Evolutionary conservation across 352 stramenopile species (phyloP).

Genomic region (Blastocystis sp.): DNA sequence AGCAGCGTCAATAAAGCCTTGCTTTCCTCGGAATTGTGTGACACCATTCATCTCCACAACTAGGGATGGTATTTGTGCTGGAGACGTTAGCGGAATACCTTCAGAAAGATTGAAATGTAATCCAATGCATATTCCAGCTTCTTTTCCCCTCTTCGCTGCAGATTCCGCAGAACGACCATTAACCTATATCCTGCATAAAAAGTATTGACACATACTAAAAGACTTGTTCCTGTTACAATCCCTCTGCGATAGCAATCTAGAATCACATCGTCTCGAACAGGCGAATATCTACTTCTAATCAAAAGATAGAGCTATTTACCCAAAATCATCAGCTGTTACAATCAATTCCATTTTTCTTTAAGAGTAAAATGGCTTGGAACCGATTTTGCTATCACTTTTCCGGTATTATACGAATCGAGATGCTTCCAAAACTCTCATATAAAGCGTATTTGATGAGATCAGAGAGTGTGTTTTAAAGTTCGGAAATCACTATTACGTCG

Average conservation of each 20-base stretch:
- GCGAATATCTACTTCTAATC: slow-evolving; percentile 50
- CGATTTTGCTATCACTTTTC: too few relatives aligned
- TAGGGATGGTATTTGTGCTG: neutral
- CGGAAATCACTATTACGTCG: too few relatives aligned
- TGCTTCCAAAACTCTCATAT: too few relatives aligned
- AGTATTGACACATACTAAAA: slow-evolving; percentile 1
- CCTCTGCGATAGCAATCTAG: slow-evolving; percentile 39
- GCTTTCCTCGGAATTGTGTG: slow-evolving; percentile 37
- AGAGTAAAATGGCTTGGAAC: neutral
- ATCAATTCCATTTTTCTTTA: slow-evolving; percentile 36
- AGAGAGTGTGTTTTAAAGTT: too few relatives aligned
- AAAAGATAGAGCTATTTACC: neutral
- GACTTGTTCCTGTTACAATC: slow-evolving; percentile 42
- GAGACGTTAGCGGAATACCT: neutral
- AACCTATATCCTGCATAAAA: neutral
- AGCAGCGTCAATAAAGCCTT: slow-evolving; percentile 44
- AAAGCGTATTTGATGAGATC: too few relatives aligned
- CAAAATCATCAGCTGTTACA: slow-evolving; percentile 45
- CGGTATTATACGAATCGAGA: too few relatives aligned
- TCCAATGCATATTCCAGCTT: slow-evolving; percentile 20
- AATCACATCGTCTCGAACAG: slow-evolving; percentile 18
- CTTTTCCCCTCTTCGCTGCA: slow-evolving; percentile 41
- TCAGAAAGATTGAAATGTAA: slow-evolving; percentile 57
- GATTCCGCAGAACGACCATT: slow-evolving; percentile 18
- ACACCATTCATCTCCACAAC: neutral